These are phyloP conservation scores for Termitomyces sp. DNA, from an alignment of 768 basidiomycete genomes.

Conservation along the genomic window DNA sequence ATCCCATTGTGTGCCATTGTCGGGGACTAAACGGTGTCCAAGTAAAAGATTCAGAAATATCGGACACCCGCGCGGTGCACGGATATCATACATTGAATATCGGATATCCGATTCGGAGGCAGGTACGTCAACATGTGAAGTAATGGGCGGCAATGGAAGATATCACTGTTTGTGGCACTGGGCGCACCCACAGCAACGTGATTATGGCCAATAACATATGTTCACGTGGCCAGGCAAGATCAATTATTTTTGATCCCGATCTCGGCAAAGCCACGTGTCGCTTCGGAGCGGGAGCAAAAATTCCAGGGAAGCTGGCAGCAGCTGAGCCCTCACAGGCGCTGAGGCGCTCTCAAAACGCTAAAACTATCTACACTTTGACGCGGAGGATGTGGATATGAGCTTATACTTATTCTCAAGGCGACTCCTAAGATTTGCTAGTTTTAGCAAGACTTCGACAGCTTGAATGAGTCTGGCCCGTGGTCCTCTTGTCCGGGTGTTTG, in stretches of 20 bases:
- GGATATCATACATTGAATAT: neutral
- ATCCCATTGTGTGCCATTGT: no score
- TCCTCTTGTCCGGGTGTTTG: neutral
- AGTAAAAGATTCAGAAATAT: no score
- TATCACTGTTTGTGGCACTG: neutral
- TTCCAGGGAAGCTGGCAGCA: neutral
- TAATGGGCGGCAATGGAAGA: neutral
- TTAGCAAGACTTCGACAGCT: neutral
- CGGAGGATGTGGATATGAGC: neutral
- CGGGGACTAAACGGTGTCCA: neutral
- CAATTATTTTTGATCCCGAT: neutral
- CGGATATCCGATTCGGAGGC: neutral
- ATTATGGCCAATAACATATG: neutral
- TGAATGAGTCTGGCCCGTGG: neutral
- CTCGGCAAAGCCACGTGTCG: neutral
- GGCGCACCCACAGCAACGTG: neutral
- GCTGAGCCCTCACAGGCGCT: neutral
- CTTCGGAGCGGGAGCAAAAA: conserved; percentile 1
- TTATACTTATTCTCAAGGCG: neutral
- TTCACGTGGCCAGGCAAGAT: neutral
- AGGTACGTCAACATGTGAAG: neutral
- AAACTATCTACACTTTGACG: neutral
- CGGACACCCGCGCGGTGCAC: neutral
- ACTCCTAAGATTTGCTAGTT: neutral
- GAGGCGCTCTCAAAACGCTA: neutral